Percentiles rank a stretch among this genome's conserved stretches.
Evolutionary conservation across 2,329 filamentous ascomycete genomes (phyloP).

Genomic region (Epichloe brachyelytri): DNA sequence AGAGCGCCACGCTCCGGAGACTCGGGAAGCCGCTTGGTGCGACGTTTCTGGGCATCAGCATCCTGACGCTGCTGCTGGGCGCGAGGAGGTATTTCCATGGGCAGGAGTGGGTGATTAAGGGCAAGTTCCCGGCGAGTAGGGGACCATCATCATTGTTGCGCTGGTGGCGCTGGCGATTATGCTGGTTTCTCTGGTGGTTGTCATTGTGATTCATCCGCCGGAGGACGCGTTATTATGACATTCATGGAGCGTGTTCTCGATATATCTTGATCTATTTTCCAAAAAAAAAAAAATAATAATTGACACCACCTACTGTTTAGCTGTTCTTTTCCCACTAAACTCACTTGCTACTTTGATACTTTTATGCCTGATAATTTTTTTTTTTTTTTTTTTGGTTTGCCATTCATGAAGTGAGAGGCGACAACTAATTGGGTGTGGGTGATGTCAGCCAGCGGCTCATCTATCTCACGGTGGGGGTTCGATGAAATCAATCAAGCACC

Average conservation of each 20-base stretch:
- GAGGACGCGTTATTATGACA: slow-evolving; percentile 9
- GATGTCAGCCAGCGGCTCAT: too few relatives aligned
- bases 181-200: slow-evolving; percentile 44
- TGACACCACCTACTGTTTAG: too few relatives aligned
- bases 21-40: slow-evolving; percentile 64
- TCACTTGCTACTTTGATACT: too few relatives aligned
- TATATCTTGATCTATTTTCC: too few relatives aligned
- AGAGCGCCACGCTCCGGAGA: slow-evolving; percentile 37
- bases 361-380: too few relatives aligned
- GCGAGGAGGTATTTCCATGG: slow-evolving; percentile 68
- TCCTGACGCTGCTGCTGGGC: slow-evolving; percentile 61
- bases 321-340: too few relatives aligned
- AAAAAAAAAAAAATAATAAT: too few relatives aligned
- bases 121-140: slow-evolving; percentile 68
- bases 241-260: not conserved
- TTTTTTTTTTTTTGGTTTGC: too few relatives aligned
- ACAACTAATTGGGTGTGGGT: too few relatives aligned
- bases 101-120: slow-evolving; percentile 67
- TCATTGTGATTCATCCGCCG: slow-evolving; percentile 39
- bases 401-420: too few relatives aligned
- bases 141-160: slow-evolving; percentile 59
- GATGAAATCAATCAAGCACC: too few relatives aligned
- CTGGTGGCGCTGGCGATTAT: slow-evolving; percentile 51
- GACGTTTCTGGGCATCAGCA: slow-evolving; percentile 63
- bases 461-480: too few relatives aligned